Evolutionary conservation across 2,329 filamentous ascomycete species (phyloP), one percentile per base, ranked within the genome.

Genomic region (Zasmidium angulare): DNA sequence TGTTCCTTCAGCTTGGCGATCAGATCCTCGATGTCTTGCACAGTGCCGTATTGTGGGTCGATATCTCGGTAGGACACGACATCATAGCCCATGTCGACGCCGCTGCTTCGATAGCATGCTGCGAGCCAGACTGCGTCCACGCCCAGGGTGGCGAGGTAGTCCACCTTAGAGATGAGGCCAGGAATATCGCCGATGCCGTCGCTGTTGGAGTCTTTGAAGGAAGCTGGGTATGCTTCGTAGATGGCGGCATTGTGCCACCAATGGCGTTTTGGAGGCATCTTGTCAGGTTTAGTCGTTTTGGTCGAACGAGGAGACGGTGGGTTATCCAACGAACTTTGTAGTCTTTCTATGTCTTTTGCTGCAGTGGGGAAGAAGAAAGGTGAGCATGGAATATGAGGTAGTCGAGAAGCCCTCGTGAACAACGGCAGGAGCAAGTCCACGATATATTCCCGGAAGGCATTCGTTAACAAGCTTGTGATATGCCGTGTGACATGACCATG

Each of bases 91-190:
- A 82, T 82, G 55, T 83, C 81, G 3, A 80, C 77, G 66, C 82
- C 81, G 7, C 81, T 80, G 11, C 56, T 59, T n/a, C 55, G 53
- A 70, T 79, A 81, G 21, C 80, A 78, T 0, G 88, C 88, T 50
- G 82, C 88, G 0, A 87, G 72, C 88, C 88, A 90, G 54, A 91
- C 77, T 6, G 85, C 80, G 66, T 89, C 82, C 14, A 87, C 76
- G 1, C 86, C 87, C 0, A 89, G 77, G 11, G 4, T 83, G 51
- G 82, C 78, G 50, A 89, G 77, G 68, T 89, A 87, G 68, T 87
- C 84, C 1, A 89, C 74, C 67, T 87, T 81, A 9, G 83, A 83
- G 19, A 86, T 84, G 53, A 89, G 83, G 12, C 86, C 87, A 0
- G 80, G 81, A 22, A 89, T 74, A 63, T 87, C 82, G 12, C 86